A percentile compares a stretch with the other conserved stretches of the same genome.
Evolutionary conservation across 352 stramenopile genomes (phyloP).

Genomic region (Phytophthora gonapodyides): DNA sequence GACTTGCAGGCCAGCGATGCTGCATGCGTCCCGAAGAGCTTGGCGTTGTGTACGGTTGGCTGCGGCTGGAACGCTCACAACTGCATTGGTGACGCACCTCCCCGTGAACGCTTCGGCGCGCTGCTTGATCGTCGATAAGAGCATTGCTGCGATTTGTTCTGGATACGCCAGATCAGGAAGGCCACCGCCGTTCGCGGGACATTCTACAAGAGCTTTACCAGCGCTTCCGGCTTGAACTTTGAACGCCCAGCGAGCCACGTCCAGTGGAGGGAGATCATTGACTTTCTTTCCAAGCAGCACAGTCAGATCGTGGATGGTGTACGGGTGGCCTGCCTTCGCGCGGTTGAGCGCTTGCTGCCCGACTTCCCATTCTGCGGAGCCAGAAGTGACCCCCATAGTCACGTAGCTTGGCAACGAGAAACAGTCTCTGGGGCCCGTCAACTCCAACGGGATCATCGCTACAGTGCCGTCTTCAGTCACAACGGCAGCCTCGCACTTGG

Average conservation of each 20-base stretch:
- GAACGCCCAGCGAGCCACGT: conserved; percentile 45
- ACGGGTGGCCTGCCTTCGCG: conserved; percentile 32
- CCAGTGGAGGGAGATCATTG: conserved; percentile 6
- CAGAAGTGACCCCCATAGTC: conserved; percentile 17
- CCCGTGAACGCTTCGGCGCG: conserved; percentile 31
- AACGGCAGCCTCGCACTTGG: conserved; percentile 34
- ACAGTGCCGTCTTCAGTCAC: conserved; percentile 17
- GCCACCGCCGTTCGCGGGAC: not conserved
- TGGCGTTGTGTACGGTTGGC: conserved; percentile 55
- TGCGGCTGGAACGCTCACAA: conserved; percentile 39
- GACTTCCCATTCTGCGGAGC: conserved; percentile 21
- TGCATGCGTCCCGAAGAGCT: conserved; percentile 43
- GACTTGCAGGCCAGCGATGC: conserved; percentile 39
- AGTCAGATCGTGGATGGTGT: conserved; percentile 41
- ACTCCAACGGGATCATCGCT: conserved; percentile 29
- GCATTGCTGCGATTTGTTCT: conserved; percentile 51
- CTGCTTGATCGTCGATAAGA: conserved; percentile 46
- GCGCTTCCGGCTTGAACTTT: conserved; percentile 23
- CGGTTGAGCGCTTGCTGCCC: conserved; percentile 21
- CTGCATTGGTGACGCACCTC: conserved; percentile 19
- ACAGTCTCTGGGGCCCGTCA: conserved; percentile 9
- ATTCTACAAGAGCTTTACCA: conserved; percentile 45
- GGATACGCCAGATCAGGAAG: conserved; percentile 31
- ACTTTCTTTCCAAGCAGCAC: conserved; percentile 37
- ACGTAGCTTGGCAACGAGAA: conserved; percentile 32